Base-by-base conservation (phyloP, 1,284 basidiomycete genomes). In the Irpex rosettiformis region DNA sequence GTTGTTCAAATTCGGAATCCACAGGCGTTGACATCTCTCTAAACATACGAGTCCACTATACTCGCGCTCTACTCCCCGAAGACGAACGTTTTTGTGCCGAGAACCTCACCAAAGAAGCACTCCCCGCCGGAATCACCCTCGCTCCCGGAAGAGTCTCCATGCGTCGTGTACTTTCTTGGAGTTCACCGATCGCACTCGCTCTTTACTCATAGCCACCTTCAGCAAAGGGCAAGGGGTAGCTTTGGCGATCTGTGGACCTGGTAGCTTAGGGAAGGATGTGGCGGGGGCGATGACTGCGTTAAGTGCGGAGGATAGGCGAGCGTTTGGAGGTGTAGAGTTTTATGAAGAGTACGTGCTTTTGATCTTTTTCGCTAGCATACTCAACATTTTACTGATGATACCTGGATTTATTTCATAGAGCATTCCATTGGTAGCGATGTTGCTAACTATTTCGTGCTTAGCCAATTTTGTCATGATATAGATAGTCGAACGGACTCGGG, bases 161-260 rank as follows among this genome's bases (percentile, higher is more conserved):
- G 1, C 62, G 30, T 16, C 65, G 27, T 75, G 71, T 57, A 69
- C 79, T 40, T 66, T 89, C 10, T 76, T 81, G 27, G 70, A 70
- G 30, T 75, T 81, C 30, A 76, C 85, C 47, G 73, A 75, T 25
- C 74, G 77, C 33, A 80, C 83, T 0, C 53, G 52, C n/a, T 56
- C 62, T 21, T 52, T 64, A 28, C 62, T 61, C 62, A 21, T n/a
- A 8, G 52, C 13, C 61, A 61, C 57, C 58, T 3, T 21, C 10
- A 18, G 16, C 27, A 30, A 27, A 57, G 55, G 51, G 29, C 30
- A 28, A 8, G 29, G 89, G 18, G 74, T 89, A 57, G 72, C 87
- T 11, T 79, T 91, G 1, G 85, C 77, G 37, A 81, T 85, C 21
- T 91, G 89, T 68, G 89, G 88, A 0, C 89, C 89, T 0, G 60